Evolutionary conservation across 2,329 filamentous ascomycete genomes (phyloP).

Genomic region (Helotiales sp.): DNA sequence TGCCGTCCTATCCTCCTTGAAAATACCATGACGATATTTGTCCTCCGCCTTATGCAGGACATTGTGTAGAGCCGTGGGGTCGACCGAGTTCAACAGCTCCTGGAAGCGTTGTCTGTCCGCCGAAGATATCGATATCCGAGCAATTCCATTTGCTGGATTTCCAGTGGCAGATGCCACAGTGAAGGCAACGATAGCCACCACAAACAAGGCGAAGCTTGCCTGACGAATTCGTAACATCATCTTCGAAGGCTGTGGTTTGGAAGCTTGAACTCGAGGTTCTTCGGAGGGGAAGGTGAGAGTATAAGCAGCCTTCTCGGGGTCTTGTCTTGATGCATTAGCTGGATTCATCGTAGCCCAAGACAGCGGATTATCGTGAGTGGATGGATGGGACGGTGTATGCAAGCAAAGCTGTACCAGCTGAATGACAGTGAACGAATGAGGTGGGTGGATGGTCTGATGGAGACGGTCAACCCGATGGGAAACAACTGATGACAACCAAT

Average conservation of each 20-base stretch:
- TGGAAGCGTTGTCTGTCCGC: conserved; percentile 51
- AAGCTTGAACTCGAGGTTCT: neutral
- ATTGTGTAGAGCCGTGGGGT: conserved; percentile 65
- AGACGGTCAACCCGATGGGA: neutral
- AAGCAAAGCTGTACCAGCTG: conserved; percentile 1
- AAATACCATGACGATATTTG: conserved; percentile 71
- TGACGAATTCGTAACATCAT: neutral
- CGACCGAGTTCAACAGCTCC: conserved; percentile 60
- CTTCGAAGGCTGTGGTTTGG: neutral
- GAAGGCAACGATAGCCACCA: conserved; percentile 2
- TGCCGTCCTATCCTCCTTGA: conserved; percentile 66
- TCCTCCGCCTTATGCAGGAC: conserved; percentile 67
- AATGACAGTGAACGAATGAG: conserved; percentile 3
- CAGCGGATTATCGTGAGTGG: neutral
- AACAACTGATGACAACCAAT: conserved; percentile 2
- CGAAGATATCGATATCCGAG: conserved; percentile 11
- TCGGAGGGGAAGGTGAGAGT: neutral
- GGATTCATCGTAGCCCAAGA: conserved; percentile 2
- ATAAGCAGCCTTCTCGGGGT: conserved; percentile 14
- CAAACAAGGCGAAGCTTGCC: neutral
- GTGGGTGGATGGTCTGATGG: neutral
- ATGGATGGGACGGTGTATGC: neutral
- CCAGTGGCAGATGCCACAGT: neutral
- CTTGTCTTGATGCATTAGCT: conserved; percentile 11
- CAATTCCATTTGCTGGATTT: neutral